These are phyloP conservation scores for Dactylis glomerata DNA, from an alignment of 176 grass and related monocot genomes.

Conservation along the genomic window DNA sequence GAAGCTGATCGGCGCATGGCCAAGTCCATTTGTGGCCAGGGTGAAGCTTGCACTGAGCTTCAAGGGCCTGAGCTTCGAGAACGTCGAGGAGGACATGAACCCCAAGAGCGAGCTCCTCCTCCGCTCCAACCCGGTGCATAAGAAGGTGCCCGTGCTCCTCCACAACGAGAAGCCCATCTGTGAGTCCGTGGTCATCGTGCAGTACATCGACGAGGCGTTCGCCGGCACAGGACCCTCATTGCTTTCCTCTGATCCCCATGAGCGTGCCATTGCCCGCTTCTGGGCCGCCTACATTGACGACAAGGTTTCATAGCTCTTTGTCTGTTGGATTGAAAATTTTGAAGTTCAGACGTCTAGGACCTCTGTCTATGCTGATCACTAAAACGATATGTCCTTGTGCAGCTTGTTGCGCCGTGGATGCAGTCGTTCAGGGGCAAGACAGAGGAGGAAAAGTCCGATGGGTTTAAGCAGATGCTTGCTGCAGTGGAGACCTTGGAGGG, in stretches of 20 bases:
- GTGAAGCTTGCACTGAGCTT: background rate
- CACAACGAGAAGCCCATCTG: slow-evolving; percentile 32
- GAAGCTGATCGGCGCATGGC: background rate
- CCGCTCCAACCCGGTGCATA: slow-evolving; percentile 40
- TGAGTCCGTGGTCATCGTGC: slow-evolving; percentile 18
- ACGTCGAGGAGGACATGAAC: slow-evolving; percentile 17
- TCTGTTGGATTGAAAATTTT: background rate
- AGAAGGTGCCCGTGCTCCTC: slow-evolving; percentile 50
- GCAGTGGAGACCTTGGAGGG: slow-evolving; percentile 31
- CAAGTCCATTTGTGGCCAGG: background rate
- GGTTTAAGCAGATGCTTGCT: background rate
- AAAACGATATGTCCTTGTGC: background rate
- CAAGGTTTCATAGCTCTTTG: background rate
- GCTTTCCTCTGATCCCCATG: background rate
- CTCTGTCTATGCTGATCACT: too few relatives aligned
- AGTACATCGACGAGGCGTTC: background rate
- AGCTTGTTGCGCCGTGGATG: background rate
- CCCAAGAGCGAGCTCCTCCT: slow-evolving; percentile 58
- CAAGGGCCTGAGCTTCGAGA: slow-evolving; percentile 23
- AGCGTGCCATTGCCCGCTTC: background rate
- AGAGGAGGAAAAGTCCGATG: slow-evolving; percentile 11
- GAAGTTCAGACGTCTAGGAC: too few relatives aligned
- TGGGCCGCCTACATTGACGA: background rate
- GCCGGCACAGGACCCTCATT: background rate
- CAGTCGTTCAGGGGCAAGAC: background rate